Evolutionary conservation across 495 filamentous ascomycete species (phyloP).

Genomic region (Friedmanniomyces endolithicus): DNA sequence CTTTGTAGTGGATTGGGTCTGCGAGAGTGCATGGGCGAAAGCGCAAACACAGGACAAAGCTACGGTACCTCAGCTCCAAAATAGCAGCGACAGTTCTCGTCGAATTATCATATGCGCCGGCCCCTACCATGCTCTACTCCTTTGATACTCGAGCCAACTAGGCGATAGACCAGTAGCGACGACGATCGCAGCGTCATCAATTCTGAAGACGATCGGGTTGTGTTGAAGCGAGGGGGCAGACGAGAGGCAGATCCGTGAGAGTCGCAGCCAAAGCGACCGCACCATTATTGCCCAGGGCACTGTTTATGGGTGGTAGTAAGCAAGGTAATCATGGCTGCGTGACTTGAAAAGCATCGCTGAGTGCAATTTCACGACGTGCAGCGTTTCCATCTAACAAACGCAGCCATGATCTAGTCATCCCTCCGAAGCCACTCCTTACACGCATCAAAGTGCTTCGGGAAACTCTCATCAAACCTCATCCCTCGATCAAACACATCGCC

Average conservation of each 20-base stretch:
- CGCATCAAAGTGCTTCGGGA: conserved; percentile 22
- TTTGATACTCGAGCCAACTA: conserved; percentile 11
- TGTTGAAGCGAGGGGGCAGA: neutral
- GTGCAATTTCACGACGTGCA: no score
- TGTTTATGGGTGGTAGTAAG: no score
- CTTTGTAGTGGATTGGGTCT: no score
- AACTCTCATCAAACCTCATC: conserved; percentile 18
- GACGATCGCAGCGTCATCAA: conserved; percentile 23
- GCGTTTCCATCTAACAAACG: no score
- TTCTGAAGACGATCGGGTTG: conserved; percentile 6
- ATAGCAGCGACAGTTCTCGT: conserved; percentile 6
- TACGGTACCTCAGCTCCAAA: conserved; percentile 20
- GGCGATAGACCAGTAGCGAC: conserved; percentile 8
- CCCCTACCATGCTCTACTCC: conserved; percentile 20
- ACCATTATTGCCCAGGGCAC: conserved; percentile 12
- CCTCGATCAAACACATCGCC: conserved; percentile 17
- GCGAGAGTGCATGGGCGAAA: no score
- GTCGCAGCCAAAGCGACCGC: neutral
- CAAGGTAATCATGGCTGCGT: no score
- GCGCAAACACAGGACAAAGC: no score
- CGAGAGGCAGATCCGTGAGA: no score
- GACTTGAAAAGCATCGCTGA: neutral
- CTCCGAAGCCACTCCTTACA: conserved; percentile 26
- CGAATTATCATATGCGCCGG: conserved; percentile 21
- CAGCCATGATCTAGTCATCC: conserved; percentile 6